These are phyloP conservation scores for Mortierella sp. DNA, from an alignment of 371 early-diverging fungal genomes.

Conservation along the genomic window DNA sequence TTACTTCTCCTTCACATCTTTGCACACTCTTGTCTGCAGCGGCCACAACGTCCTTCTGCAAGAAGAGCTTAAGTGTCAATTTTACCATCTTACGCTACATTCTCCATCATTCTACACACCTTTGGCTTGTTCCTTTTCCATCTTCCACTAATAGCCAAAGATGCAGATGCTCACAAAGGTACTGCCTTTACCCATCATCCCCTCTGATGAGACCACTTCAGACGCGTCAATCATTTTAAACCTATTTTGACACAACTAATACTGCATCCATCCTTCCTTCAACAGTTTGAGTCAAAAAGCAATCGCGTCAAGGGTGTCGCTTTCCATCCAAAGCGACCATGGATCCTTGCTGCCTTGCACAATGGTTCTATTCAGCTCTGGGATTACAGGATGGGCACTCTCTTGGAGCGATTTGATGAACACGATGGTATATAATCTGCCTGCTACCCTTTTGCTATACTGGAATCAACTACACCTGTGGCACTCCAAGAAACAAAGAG, in stretches of 20 bases:
- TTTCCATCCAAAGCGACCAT: conserved; percentile 98
- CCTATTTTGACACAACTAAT: neutral
- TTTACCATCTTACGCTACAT: neutral
- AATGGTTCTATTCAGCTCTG: conserved; percentile 98
- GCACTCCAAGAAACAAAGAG: no score
- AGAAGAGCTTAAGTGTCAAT: neutral
- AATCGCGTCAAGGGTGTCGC: conserved; percentile 98
- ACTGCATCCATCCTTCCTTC: neutral
- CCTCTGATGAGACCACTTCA: no score
- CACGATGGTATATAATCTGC: conserved; percentile 96
- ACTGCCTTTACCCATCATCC: no score
- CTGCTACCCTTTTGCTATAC: no score
- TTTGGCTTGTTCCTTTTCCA: neutral
- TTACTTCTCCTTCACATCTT: neutral
- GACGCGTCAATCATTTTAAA: neutral
- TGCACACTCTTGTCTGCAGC: neutral
- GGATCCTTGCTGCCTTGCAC: conserved; percentile 97
- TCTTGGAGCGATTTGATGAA: conserved; percentile 97
- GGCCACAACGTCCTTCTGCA: neutral
- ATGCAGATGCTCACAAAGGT: conserved; percentile 93
- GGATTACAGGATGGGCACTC: conserved; percentile 99
- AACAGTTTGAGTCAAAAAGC: conserved; percentile 97
- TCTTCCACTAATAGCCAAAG: conserved; percentile 30
- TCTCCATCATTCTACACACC: neutral
- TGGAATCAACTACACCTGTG: no score